Evolutionary conservation across 805 yeast genomes (phyloP), one percentile per base, ranked within the genome.

Genomic region (Pichia eremophila): DNA sequence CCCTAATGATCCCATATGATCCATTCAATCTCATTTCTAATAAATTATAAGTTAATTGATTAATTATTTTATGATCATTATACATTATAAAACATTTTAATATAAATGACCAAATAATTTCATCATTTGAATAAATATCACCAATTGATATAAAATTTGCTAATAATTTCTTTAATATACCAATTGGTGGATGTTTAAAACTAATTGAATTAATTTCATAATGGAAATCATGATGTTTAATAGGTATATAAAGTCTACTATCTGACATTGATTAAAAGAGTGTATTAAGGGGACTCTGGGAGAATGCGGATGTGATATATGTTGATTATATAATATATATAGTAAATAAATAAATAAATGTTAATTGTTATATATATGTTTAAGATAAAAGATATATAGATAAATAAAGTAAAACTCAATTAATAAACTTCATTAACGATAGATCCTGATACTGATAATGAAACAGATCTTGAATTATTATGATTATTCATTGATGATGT

Each of bases 111-210:
- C 82, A 76, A 46, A 91, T 61, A 18, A 67, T 62, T 11, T 79
- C 31, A 43, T 39, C 19, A 18, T 27, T 19, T 10, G 39, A 71
- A 77, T 89, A 78, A 59, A 91, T 96, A 47, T 74, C 74, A 62
- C 86, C 87, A 44, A 89, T 88, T 65, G 88, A 72, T 7, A 95
- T 83, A 64, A 88, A 74, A 63, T 89, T 90, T 40, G 95, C 91
- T 8, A 90, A 72, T 28, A 88, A 75, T 57, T 84, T 85, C 62
- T 81, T 82, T 57, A 91, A 61, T 1, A 81, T 73, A 11, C 68
- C 65, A 4, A 56, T 60, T 25, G 61, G 58, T 3, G 65, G 55
- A 45, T 64, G 68, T 18, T 66, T 56, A 55, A 71, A 72, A 59
- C 69, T 73, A 28, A 68, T 56, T 14, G 54, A 57, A 17, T 51